A percentile compares a stretch with the other conserved stretches of the same genome.
These are phyloP conservation scores for Rhodofomes roseus DNA, from an alignment of 1,284 basidiomycete genomes.

Conservation along the genomic window DNA sequence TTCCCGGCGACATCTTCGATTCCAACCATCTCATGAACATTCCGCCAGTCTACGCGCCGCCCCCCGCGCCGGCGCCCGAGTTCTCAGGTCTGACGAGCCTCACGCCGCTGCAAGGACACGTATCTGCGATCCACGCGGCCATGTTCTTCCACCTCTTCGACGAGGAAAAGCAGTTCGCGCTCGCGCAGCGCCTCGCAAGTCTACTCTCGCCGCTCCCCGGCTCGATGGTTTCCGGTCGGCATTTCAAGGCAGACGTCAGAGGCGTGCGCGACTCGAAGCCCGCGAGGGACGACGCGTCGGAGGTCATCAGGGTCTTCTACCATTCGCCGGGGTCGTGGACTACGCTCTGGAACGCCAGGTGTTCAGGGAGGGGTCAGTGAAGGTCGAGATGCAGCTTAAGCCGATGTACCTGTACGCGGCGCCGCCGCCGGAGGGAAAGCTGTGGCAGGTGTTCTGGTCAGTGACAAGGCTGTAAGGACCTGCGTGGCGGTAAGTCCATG, in stretches of 20 bases:
- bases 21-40: constrained; percentile 22
- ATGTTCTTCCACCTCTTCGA: constrained; percentile 47
- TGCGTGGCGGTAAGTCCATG: no score
- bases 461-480: background rate
- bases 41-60: constrained; percentile 17
- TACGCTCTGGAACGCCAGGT: constrained; percentile 39
- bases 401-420: background rate
- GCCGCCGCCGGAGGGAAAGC: background rate
- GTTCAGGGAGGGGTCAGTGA: constrained; percentile 34
- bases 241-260: constrained; percentile 19
- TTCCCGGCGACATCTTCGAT: constrained; percentile 40
- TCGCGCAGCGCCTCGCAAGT: constrained; percentile 34
- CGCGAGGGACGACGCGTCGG: constrained; percentile 8
- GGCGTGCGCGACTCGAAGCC: constrained; percentile 14
- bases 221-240: constrained; percentile 30
- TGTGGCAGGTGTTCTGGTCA: background rate
- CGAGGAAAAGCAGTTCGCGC: constrained; percentile 33
- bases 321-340: constrained; percentile 37
- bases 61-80: constrained; percentile 20
- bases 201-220: constrained; percentile 32
- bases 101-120: constrained; percentile 35
- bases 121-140: constrained; percentile 40
- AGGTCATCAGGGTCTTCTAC: constrained; percentile 17
- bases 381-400: constrained; percentile 25
- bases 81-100: constrained; percentile 31